These are phyloP conservation scores for Termitomyces sp. DNA, from an alignment of 768 basidiomycete species.

Conservation along the genomic window DNA sequence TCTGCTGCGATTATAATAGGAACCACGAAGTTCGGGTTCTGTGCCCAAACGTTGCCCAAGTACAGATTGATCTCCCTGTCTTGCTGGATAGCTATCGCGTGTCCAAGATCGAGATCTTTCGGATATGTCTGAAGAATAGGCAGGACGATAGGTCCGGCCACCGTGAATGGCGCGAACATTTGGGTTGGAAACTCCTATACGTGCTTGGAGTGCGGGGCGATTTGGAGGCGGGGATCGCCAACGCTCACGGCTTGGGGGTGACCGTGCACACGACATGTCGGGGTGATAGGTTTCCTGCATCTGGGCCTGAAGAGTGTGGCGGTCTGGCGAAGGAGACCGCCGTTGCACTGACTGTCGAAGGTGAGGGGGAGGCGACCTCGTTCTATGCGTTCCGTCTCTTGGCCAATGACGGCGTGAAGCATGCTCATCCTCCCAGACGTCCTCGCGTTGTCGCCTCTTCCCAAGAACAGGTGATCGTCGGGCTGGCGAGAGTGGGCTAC, in stretches of 20 bases:
- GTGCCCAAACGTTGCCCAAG: background rate
- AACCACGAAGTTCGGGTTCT: slow-evolving; percentile 1
- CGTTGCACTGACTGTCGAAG: background rate
- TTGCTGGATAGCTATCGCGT: background rate
- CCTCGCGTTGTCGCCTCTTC: slow-evolving; percentile 16
- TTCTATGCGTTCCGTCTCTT: slow-evolving; percentile 3
- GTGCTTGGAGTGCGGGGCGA: slow-evolving; percentile 11
- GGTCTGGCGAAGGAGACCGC: background rate
- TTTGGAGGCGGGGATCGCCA: slow-evolving; percentile 19
- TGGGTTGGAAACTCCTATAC: slow-evolving; percentile 6
- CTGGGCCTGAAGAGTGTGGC: background rate
- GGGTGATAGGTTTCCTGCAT: background rate
- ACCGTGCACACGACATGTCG: background rate
- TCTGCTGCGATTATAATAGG: background rate
- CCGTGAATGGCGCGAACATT: background rate
- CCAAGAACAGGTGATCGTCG: slow-evolving; percentile 8
- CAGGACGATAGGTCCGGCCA: slow-evolving; percentile 12
- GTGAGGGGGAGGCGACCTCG: background rate
- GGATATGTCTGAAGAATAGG: slow-evolving; percentile 3
- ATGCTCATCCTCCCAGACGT: slow-evolving; percentile 12
- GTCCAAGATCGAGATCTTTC: slow-evolving; percentile 1
- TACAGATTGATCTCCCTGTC: background rate
- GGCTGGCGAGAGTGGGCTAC: background rate
- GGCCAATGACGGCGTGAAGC: slow-evolving; percentile 15
- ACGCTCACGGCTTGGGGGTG: background rate